Conservation (phyloP, 352 stramenopile genomes). For the Phytophthora idaei region DNA sequence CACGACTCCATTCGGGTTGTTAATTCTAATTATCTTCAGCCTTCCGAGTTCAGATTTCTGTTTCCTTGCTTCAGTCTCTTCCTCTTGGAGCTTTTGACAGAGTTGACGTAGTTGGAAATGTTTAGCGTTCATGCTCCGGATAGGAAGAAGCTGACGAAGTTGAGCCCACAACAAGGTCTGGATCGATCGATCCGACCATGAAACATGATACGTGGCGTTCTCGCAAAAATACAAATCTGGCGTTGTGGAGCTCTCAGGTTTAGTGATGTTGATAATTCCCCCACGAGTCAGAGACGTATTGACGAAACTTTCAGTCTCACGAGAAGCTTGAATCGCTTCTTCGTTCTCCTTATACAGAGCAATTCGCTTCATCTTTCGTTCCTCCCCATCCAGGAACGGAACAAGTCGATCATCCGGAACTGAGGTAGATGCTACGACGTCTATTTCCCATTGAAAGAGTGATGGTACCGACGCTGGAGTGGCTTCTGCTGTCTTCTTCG, state of each 20-base stretch:
- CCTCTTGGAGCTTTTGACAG: slow-evolving; percentile 20
- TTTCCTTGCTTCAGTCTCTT: slow-evolving; percentile 1
- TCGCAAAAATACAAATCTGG: not conserved
- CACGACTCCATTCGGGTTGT: slow-evolving; percentile 40
- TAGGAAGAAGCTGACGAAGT: slow-evolving; percentile 57
- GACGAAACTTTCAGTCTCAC: slow-evolving; percentile 1
- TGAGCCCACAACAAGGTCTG: slow-evolving; percentile 57
- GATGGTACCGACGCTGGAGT: no score
- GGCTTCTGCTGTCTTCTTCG: slow-evolving; percentile 2
- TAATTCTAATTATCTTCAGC: not conserved
- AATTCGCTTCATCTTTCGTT: slow-evolving; percentile 68
- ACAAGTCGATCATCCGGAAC: slow-evolving; percentile 61
- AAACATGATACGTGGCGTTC: slow-evolving; percentile 51
- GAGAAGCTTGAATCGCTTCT: slow-evolving; percentile 16
- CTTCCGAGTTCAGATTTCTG: not conserved
- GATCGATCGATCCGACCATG: slow-evolving; percentile 56
- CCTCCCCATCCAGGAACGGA: slow-evolving; percentile 64
- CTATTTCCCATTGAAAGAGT: slow-evolving; percentile 37
- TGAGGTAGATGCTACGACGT: slow-evolving; percentile 58
- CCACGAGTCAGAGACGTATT: slow-evolving; percentile 22
- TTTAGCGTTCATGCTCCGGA: slow-evolving; percentile 72
- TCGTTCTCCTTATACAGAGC: slow-evolving; percentile 59
- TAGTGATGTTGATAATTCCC: slow-evolving; percentile 22
- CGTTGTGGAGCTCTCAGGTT: not conserved
- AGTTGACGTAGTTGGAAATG: slow-evolving; percentile 62